These are phyloP conservation scores for Aspergillus sp. DNA, from an alignment of 2,329 filamentous ascomycete genomes.

Conservation along the genomic window DNA sequence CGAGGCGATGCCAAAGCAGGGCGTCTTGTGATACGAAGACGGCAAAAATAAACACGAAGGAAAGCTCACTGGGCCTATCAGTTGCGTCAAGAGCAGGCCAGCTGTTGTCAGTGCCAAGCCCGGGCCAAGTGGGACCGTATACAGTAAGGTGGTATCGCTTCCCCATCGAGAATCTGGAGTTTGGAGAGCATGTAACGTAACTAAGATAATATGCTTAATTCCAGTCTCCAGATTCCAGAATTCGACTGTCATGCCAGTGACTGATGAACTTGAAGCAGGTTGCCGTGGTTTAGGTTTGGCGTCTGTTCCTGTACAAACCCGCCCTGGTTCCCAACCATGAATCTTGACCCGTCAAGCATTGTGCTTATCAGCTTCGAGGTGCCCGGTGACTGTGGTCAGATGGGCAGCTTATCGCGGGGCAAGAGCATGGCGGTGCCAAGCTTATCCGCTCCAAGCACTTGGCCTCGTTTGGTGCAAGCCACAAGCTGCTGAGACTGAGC, in stretches of 20 bases:
- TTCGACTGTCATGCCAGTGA: neutral
- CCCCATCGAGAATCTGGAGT: neutral
- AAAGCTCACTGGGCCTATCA: no score
- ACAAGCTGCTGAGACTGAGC: neutral
- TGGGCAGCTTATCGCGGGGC: constrained; percentile 1
- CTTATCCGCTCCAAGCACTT: constrained; percentile 7
- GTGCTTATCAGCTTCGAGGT: neutral
- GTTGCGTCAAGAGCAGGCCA: neutral
- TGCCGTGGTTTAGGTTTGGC: neutral
- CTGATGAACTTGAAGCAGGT: neutral
- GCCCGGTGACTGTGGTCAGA: neutral
- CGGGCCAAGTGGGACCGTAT: neutral
- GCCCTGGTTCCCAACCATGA: neutral
- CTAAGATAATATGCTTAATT: neutral
- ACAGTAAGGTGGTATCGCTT: neutral
- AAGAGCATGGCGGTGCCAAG: neutral
- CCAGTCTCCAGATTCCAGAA: neutral
- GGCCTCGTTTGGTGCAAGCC: neutral
- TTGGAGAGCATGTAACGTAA: neutral
- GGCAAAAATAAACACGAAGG: no score
- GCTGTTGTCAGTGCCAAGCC: neutral
- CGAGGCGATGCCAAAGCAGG: neutral
- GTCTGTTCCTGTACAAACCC: neutral
- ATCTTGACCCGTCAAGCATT: neutral
- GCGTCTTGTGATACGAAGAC: no score